phyloP scores from a whole-genome alignment of 2,329 filamentous ascomycete species.

The Fusarium pininemorale region DNA sequence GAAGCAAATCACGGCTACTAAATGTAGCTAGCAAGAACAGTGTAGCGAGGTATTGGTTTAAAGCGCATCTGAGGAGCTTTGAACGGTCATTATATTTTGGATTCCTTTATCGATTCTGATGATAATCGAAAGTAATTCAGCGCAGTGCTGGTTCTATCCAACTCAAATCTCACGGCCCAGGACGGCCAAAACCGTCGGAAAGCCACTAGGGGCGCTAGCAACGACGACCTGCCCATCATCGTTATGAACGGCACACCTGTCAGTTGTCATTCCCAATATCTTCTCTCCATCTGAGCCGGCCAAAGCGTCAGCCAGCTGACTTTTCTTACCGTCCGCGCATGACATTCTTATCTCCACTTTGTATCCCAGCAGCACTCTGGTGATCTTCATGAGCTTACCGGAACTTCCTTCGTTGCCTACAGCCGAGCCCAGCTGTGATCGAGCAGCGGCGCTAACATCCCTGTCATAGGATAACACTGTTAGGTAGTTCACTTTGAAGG shows the following conservation, averaged over 20 bases:
- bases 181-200: not conserved
- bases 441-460: not conserved
- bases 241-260: not conserved
- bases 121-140: accelerated
- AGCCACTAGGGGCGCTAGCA: not conserved
- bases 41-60: no score
- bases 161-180: not conserved
- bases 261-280: not conserved
- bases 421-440: not conserved
- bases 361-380: not conserved
- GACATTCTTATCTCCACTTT: not conserved
- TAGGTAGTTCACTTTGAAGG: not conserved
- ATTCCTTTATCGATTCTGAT: accelerated
- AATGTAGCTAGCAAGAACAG: no score
- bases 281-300: not conserved
- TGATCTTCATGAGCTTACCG: not conserved
- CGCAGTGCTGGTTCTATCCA: accelerated
- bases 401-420: not conserved
- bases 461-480: accelerated
- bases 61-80: accelerated
- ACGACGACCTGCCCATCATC: not conserved
- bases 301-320: not conserved
- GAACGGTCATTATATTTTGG: accelerated
- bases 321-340: not conserved
- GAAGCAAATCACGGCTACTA: accelerated